phyloP scores from a whole-genome alignment of 2,329 filamentous ascomycete species.

The Paecilomyces sp. region DNA sequence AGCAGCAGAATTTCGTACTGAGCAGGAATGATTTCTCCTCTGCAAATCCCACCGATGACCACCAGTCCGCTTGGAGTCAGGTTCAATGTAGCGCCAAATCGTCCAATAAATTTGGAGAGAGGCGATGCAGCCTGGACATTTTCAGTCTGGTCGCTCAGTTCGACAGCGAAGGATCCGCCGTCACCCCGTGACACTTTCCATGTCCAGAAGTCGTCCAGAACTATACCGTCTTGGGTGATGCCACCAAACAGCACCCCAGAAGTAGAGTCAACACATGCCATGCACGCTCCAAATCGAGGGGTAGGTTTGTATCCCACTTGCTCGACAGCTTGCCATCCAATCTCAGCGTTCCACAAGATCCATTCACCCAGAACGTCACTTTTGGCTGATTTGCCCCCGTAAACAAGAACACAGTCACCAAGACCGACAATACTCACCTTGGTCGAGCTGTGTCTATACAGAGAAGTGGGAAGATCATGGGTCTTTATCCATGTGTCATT shows the following conservation, averaged over 20 bases:
- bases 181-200: slow-evolving; percentile 52
- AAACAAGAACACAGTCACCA: slow-evolving; percentile 45
- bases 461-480: slow-evolving; percentile 58
- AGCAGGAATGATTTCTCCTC: slow-evolving; percentile 27
- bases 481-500: slow-evolving; percentile 57
- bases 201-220: slow-evolving; percentile 56
- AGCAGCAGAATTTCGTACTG: slow-evolving; percentile 50
- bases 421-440: slow-evolving; percentile 30
- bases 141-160: slow-evolving; percentile 18
- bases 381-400: slow-evolving; percentile 54
- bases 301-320: slow-evolving; percentile 30
- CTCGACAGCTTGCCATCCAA: slow-evolving; percentile 45
- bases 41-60: slow-evolving; percentile 47
- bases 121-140: slow-evolving; percentile 16
- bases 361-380: slow-evolving; percentile 45
- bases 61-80: slow-evolving; percentile 39
- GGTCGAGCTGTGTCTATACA: slow-evolving; percentile 68
- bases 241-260: slow-evolving; percentile 66
- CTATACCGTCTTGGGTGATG: slow-evolving; percentile 55
- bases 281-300: slow-evolving; percentile 51
- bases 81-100: slow-evolving; percentile 48
- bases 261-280: slow-evolving; percentile 35
- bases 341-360: slow-evolving; percentile 46
- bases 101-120: slow-evolving; percentile 23
- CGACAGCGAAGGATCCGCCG: slow-evolving; percentile 18